Evolutionary conservation across 129 eudicot genomes (phyloP).

Genomic region (Kitagawia praeruptora): DNA sequence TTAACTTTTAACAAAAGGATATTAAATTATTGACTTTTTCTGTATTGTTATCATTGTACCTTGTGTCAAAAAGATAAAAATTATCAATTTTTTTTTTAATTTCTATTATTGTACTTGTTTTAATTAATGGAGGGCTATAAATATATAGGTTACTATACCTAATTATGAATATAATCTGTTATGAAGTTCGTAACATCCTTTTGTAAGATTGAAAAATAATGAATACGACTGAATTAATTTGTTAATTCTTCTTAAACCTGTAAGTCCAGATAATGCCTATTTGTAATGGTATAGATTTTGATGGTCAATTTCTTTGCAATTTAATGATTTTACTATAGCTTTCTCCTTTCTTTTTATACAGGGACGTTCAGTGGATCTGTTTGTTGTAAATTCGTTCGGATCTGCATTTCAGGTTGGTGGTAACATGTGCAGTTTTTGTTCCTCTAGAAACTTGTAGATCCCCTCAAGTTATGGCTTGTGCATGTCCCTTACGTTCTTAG

Average conservation of each 20-base stretch:
- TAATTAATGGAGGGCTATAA: not conserved
- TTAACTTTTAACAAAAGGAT: not conserved
- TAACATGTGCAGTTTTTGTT: slow-evolving; percentile 5
- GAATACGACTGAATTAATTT: not conserved
- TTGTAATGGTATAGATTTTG: not conserved
- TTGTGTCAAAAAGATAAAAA: too few relatives aligned
- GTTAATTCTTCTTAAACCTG: not conserved
- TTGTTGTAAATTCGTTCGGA: slow-evolving; percentile 94
- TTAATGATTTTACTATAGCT: slow-evolving; percentile 9
- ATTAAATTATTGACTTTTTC: not conserved
- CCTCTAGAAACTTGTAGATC: not conserved
- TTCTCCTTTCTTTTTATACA: slow-evolving; percentile 23
- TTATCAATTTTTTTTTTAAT: not conserved
- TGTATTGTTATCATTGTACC: not conserved
- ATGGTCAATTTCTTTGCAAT: not conserved
- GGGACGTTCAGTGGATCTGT: slow-evolving; percentile 93
- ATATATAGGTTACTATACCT: not conserved
- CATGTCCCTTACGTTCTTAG: not conserved
- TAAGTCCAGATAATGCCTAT: not conserved
- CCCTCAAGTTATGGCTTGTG: not conserved
- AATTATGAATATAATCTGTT: not conserved
- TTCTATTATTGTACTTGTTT: not conserved
- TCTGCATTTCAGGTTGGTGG: slow-evolving; percentile 85
- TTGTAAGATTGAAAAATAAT: not conserved
- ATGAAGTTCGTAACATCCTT: not conserved